Conservation (phyloP, 805 yeast species). For the Grigorovia yakushimaensis region DNA sequence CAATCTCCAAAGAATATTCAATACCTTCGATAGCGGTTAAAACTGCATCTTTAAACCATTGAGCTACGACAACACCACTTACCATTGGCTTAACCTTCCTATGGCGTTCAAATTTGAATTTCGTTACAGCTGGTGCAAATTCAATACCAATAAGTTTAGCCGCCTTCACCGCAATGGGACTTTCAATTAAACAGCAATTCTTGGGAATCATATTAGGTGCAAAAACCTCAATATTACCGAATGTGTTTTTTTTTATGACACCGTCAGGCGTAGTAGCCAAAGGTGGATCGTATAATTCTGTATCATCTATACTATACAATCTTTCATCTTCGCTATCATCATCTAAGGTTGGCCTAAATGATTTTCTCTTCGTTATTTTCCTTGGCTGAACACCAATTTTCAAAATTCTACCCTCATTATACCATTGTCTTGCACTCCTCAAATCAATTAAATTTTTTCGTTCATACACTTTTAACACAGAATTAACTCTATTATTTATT, state of each 20-base stretch:
- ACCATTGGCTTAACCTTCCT: conserved; percentile 47
- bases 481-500: conserved; percentile 27
- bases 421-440: conserved; percentile 79
- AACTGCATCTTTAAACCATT: conserved; percentile 35
- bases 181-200: conserved; percentile 55
- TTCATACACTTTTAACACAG: conserved; percentile 54
- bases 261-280: conserved; percentile 45
- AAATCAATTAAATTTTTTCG: conserved; percentile 54
- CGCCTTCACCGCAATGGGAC: conserved; percentile 53
- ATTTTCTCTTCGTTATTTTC: conserved; percentile 34
- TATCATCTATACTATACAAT: conserved; percentile 70
- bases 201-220: conserved; percentile 72
- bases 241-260: conserved; percentile 60
- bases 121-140: conserved; percentile 79
- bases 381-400: conserved; percentile 62
- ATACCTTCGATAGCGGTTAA: conserved; percentile 22
- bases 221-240: conserved; percentile 77
- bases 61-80: conserved; percentile 69
- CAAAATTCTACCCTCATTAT: conserved; percentile 63
- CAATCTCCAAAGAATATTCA: conserved; percentile 26
- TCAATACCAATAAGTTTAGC: conserved; percentile 63
- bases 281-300: conserved; percentile 60
- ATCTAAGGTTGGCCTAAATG: conserved; percentile 31
- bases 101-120: conserved; percentile 60
- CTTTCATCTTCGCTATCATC: conserved; percentile 52